phyloP scores from a whole-genome alignment of 306 rosid species.

The Prunus mongolica region DNA sequence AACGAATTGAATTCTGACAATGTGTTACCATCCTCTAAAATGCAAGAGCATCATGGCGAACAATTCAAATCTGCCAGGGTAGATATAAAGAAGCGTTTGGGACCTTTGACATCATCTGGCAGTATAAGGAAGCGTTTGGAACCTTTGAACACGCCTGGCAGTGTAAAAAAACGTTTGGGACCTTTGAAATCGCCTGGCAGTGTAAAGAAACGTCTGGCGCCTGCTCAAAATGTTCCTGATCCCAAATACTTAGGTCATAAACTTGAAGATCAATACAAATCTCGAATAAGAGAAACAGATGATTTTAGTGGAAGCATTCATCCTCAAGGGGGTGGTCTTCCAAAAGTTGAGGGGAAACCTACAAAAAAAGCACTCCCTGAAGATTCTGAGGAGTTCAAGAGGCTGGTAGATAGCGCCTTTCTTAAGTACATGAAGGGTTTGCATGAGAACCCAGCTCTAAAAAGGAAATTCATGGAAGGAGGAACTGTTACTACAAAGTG shows the following conservation, averaged over 20 bases:
- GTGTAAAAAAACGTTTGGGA: constrained; percentile 19
- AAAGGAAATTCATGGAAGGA: constrained; percentile 21
- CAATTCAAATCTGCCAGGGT: not conserved
- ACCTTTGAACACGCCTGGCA: not conserved
- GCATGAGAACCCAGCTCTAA: constrained; percentile 24
- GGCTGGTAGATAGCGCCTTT: constrained; percentile 27
- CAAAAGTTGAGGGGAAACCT: constrained; percentile 14
- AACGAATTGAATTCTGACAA: not conserved
- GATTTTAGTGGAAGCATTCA: constrained; percentile 4
- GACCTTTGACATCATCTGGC: constrained; percentile 5
- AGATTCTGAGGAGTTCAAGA: constrained; percentile 36
- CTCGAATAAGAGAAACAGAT: not conserved
- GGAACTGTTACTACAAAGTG: constrained; percentile 27
- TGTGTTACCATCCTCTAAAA: not conserved
- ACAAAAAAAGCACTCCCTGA: constrained; percentile 22
- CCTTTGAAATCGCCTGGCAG: not conserved
- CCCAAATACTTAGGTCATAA: not conserved
- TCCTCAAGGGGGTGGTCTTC: constrained; percentile 4
- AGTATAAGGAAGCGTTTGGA: not conserved
- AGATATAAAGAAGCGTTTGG: constrained; percentile 24
- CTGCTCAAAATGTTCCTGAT: constrained; percentile 5
- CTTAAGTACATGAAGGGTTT: constrained; percentile 33
- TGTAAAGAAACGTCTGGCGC: constrained; percentile 13
- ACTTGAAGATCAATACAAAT: not conserved
- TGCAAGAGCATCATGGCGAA: not conserved